Evolutionary conservation across 208 protist species (phyloP).

Genomic region (Crithidia bombi): DNA sequence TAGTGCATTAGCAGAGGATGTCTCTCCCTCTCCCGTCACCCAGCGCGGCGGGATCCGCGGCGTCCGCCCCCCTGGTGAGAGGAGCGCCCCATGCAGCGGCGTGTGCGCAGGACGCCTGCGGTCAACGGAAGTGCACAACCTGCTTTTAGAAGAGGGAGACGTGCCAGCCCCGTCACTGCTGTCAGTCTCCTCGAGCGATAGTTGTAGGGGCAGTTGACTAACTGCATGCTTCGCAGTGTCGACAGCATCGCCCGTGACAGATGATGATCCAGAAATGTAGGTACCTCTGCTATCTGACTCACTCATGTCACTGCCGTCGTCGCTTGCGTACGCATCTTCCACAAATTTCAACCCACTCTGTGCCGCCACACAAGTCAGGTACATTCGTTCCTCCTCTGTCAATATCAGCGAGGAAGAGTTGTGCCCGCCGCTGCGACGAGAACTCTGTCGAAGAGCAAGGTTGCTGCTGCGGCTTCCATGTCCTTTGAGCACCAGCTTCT

Average conservation of each 20-base stretch:
- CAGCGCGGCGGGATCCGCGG: not conserved
- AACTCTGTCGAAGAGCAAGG: not conserved
- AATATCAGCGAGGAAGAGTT: constrained; percentile 21
- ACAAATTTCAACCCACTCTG: constrained; percentile 43
- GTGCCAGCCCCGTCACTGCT: not conserved
- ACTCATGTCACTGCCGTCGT: constrained; percentile 13
- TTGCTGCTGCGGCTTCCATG: not conserved
- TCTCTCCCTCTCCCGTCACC: not conserved
- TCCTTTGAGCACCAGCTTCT: not conserved
- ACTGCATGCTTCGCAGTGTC: not conserved
- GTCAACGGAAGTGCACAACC: not conserved
- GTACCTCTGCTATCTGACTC: not conserved
- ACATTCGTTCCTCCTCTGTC: constrained; percentile 29
- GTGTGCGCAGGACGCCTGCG: constrained; percentile 2
- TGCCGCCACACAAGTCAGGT: constrained; percentile 21
- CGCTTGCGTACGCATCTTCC: constrained; percentile 42
- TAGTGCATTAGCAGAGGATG: not conserved
- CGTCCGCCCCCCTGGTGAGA: not conserved
- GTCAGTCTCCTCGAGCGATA: not conserved
- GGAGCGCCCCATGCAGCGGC: constrained; percentile 17
- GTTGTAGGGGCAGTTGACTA: not conserved
- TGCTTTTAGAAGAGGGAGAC: not conserved
- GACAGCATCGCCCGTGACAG: not conserved
- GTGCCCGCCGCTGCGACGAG: not conserved
- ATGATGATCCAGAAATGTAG: not conserved